These are phyloP conservation scores for Hymenoscyphus repandus DNA, from an alignment of 2,329 filamentous ascomycete genomes.

Conservation along the genomic window DNA sequence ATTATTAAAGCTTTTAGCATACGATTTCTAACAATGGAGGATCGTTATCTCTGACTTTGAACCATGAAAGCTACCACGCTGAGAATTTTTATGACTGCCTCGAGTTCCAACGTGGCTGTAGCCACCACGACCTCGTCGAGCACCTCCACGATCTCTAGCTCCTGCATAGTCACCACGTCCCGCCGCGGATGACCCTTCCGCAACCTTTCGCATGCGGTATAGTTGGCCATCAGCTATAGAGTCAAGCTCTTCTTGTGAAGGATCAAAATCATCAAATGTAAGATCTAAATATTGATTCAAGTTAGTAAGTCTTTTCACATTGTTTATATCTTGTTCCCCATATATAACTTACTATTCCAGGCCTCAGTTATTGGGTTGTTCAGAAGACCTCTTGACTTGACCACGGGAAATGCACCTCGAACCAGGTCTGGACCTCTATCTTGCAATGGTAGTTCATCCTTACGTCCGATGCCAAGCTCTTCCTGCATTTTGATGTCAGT, in stretches of 20 bases:
- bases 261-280: constrained; percentile 21
- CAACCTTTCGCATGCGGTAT: constrained; percentile 20
- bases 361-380: background rate
- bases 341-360: constrained; percentile 21
- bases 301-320: background rate
- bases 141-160: constrained; percentile 2
- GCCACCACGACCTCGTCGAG: constrained; percentile 2
- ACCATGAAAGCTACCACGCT: no score
- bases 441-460: constrained; percentile 17
- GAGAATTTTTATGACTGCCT: background rate
- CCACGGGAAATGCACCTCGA: background rate
- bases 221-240: constrained; percentile 27
- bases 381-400: no score
- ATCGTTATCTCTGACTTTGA: no score
- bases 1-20: no score
- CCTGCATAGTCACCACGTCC: background rate
- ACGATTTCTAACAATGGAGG: no score
- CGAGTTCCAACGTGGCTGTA: background rate
- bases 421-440: background rate
- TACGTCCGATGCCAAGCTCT: constrained; percentile 27
- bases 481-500: constrained; percentile 14
- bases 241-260: constrained; percentile 17
- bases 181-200: background rate
- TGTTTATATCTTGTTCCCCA: background rate
- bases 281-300: constrained; percentile 14